Percentiles rank a stretch among this genome's conserved stretches.
Conservation (phyloP, 257 asterid species). For the Solanum bukasovii region DNA sequence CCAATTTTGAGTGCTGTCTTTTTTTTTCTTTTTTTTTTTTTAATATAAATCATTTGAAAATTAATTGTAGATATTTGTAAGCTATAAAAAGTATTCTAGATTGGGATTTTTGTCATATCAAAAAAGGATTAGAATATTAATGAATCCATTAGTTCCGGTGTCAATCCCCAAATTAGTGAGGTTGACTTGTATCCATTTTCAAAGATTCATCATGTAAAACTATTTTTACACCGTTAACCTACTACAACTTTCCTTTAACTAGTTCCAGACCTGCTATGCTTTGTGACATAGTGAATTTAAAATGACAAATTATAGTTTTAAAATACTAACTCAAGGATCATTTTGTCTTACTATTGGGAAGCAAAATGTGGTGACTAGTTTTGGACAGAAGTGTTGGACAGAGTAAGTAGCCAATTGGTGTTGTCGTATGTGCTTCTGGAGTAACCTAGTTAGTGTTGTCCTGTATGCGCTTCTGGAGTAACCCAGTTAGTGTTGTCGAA, state of each 20-base stretch:
- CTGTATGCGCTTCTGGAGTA: background rate
- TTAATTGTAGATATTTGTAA: background rate
- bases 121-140: background rate
- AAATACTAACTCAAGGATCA: background rate
- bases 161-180: background rate
- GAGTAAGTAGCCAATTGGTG: background rate
- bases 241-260: background rate
- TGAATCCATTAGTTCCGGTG: background rate
- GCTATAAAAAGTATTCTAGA: background rate
- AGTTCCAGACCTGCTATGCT: background rate
- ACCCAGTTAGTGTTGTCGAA: background rate
- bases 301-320: background rate
- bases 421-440: background rate
- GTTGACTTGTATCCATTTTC: background rate
- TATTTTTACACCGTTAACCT: background rate
- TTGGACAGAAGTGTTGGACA: background rate
- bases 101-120: background rate
- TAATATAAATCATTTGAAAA: background rate
- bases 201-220: background rate
- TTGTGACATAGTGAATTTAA: background rate
- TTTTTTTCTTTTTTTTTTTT: too few species aligned
- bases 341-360: background rate
- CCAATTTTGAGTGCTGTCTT: background rate
- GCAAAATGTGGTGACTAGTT: background rate
- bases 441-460: background rate